A percentile compares a stretch with the other conserved stretches of the same genome.
phyloP scores from a whole-genome alignment of 139 green algal species.

The Nannochloris sp. region DNA sequence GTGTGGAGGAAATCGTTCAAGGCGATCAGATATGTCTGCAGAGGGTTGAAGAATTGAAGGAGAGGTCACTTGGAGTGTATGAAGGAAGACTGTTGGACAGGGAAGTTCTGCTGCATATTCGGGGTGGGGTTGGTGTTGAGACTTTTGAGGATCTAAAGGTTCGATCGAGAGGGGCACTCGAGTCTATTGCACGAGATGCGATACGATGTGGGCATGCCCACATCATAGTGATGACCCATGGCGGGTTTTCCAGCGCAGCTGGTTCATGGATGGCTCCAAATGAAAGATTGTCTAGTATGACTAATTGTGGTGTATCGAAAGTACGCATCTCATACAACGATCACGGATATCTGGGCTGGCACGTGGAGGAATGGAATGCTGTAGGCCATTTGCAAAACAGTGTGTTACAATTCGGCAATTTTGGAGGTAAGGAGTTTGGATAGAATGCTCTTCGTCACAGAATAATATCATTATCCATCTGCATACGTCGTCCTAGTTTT shows the following conservation, averaged over 20 bases:
- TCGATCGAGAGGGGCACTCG: no score
- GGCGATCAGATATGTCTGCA: neutral
- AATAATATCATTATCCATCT: no score
- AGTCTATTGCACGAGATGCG: no score
- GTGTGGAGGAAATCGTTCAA: neutral
- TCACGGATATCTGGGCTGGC: neutral
- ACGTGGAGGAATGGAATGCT: constrained; percentile 10
- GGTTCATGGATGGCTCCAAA: neutral
- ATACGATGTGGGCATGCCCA: neutral
- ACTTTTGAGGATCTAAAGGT: neutral
- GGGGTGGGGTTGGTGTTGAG: neutral
- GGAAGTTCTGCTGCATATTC: neutral
- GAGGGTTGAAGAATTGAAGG: constrained; percentile 1
- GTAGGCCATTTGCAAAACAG: constrained; percentile 8
- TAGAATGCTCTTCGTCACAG: constrained; percentile 1
- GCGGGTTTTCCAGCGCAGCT: constrained; percentile 13
- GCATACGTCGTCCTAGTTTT: neutral
- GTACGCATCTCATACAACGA: neutral
- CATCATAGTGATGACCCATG: constrained; percentile 21
- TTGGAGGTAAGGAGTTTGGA: constrained; percentile 20
- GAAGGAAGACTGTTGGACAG: constrained; percentile 7
- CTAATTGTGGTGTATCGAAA: constrained; percentile 15
- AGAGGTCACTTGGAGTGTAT: constrained; percentile 14
- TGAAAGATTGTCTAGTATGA: neutral
- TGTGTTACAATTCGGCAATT: constrained; percentile 6